Percentiles rank a stretch among this genome's conserved stretches.
Evolutionary conservation across 768 basidiomycete species (phyloP).

Genomic region (Agaricus subrufescens): DNA sequence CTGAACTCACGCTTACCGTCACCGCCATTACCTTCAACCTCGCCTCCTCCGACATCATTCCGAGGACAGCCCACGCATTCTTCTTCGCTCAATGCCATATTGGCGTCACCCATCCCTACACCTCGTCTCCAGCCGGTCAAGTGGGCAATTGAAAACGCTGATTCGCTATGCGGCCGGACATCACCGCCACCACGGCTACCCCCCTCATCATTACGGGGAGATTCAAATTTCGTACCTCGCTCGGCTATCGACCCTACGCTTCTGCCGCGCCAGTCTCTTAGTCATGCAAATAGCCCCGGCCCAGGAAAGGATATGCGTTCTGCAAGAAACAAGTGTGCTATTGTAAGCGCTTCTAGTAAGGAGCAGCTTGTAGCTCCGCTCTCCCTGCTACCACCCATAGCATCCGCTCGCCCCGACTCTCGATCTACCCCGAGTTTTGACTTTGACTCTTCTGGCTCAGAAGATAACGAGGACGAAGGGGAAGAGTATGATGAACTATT

Average conservation of each 20-base stretch:
- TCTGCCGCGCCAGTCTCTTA: neutral
- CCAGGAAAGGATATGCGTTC: neutral
- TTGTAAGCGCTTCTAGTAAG: neutral
- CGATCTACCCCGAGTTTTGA: neutral
- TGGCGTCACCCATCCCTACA: conserved; percentile 10
- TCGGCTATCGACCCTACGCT: conserved; percentile 1
- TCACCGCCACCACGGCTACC: neutral
- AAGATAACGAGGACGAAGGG: neutral
- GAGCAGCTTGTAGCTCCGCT: neutral
- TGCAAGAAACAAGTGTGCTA: neutral
- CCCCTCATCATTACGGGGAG: neutral
- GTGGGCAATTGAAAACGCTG: neutral
- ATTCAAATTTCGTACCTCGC: conserved; percentile 1
- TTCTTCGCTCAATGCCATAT: conserved; percentile 10
- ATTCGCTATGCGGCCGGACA: neutral
- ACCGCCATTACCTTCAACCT: neutral
- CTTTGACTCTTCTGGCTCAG: neutral
- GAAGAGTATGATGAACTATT: conserved; percentile 4
- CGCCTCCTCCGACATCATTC: conserved; percentile 17
- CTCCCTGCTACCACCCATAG: neutral
- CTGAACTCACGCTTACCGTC: conserved; percentile 1
- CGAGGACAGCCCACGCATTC: conserved; percentile 3
- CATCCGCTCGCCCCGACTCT: neutral
- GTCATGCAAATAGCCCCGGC: neutral
- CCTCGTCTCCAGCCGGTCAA: conserved; percentile 7